phyloP scores from a whole-genome alignment of 2,329 filamentous ascomycete genomes.

The Dactylonectria macrodidyma region DNA sequence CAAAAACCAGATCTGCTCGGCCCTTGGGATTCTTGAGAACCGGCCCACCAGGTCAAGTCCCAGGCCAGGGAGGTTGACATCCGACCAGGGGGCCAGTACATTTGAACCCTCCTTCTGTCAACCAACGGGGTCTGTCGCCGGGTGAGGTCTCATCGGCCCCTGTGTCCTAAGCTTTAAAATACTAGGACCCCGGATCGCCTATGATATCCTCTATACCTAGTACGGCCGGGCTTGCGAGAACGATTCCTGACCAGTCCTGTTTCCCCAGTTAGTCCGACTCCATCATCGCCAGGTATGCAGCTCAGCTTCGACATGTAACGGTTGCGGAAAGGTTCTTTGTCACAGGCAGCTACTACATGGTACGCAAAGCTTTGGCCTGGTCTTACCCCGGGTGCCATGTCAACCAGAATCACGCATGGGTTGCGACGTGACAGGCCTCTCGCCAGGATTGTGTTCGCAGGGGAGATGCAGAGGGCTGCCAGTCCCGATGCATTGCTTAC shows the following conservation, averaged over 20 bases:
- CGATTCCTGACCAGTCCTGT: constrained; percentile 37
- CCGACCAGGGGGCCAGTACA: constrained; percentile 39
- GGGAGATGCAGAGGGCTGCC: constrained; percentile 35
- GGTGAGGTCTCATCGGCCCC: constrained; percentile 32
- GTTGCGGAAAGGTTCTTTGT: constrained; percentile 35
- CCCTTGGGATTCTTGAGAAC: constrained; percentile 35
- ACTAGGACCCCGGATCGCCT: constrained; percentile 38
- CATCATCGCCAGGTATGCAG: constrained; percentile 35
- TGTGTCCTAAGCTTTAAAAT: constrained; percentile 40
- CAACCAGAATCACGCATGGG: constrained; percentile 40
- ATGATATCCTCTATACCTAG: constrained; percentile 49
- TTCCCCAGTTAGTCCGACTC: constrained; percentile 36
- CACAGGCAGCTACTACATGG: constrained; percentile 27
- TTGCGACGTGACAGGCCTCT: constrained; percentile 26
- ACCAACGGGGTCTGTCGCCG: constrained; percentile 45
- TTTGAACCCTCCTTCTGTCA: constrained; percentile 45
- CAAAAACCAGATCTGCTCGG: constrained; percentile 50
- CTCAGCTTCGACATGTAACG: constrained; percentile 39
- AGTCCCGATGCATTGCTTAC: constrained; percentile 31
- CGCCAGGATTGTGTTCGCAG: constrained; percentile 43
- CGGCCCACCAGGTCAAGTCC: constrained; percentile 32
- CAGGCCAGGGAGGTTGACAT: constrained; percentile 39
- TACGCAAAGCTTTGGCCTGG: constrained; percentile 26
- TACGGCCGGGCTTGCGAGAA: constrained; percentile 54
- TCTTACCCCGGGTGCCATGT: constrained; percentile 45